Evolutionary conservation across 192 early-diverging fungal species (phyloP), one percentile per base, ranked within the genome.

Genomic region (Dispira parvispora): DNA sequence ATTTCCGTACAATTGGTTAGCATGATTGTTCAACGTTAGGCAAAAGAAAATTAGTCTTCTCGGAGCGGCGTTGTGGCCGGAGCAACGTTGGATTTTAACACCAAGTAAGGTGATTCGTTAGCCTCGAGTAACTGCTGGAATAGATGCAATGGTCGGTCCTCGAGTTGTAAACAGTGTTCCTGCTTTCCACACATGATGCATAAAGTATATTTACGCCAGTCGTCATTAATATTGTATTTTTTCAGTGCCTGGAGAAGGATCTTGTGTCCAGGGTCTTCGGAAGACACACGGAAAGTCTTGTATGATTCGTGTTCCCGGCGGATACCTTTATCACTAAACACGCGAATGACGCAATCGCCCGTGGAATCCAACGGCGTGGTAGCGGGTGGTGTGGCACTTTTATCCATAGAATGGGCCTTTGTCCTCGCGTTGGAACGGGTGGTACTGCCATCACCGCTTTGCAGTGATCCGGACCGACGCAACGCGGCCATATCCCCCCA

Each of bases 181-280:
- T 20, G 26, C 13, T 20, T 25, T 26, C 84, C 84, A 64, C 79
- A 89, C 53, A 82, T 80, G 49, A 97, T 85, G 73, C 85, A 88
- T 46, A 97, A 72, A 8, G 81, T 79, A 72, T 90, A 97, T 62
- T 88, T 78, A 60, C 81, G 82, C 89, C 88, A 94, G 62, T 89
- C 81, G 63, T 89, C 90, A 43, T 67, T 70, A 26, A 97, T 85
- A 55, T 92, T 92, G 77, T 94, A 97, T 72, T 94, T 94, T 67
- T 89, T 87, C 57, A 97, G 68, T 3, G 87, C 86, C 14, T 84
- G 84, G 21, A 82, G 84, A 23, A 97, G 73, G n/a, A 97, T 88
- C 61, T 88, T 89, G 26, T 79, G 78, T 69, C 89, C 89, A 23
- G 86, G 82, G 69, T 94, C 92, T 25, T 84, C 84, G 38, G 84